Conservation (phyloP, 2,329 filamentous ascomycete genomes). For the Neopestalotiopsis rosae region DNA sequence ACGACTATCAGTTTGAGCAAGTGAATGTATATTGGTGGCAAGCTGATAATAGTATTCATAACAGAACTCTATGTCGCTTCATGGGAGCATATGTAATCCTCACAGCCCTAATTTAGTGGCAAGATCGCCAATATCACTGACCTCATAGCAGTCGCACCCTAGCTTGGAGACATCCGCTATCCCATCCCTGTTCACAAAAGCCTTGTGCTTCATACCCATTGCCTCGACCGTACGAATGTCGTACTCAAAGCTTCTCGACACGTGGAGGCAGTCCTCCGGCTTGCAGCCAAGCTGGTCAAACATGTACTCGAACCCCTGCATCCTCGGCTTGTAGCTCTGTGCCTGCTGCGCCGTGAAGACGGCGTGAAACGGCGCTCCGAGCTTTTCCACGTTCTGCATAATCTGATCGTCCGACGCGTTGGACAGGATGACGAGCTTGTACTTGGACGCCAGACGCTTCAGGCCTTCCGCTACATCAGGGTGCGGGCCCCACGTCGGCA, state of each 20-base stretch:
- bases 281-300: constrained; percentile 3
- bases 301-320: constrained; percentile 10
- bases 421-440: constrained; percentile 5
- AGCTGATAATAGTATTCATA: no score
- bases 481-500: neutral
- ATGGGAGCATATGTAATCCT: neutral
- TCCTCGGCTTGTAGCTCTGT: neutral
- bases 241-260: neutral
- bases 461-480: neutral
- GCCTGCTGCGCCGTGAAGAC: constrained; percentile 8
- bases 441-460: neutral
- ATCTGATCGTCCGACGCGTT: constrained; percentile 4
- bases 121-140: constrained; percentile 7
- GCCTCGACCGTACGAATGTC: neutral
- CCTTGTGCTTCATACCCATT: constrained; percentile 7
- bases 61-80: no score
- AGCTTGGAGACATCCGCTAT: neutral
- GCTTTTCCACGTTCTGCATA: constrained; percentile 7
- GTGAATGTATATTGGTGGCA: no score
- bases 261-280: neutral
- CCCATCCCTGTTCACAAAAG: constrained; percentile 2
- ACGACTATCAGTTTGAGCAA: no score
- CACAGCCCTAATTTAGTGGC: neutral
- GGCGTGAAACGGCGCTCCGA: neutral
- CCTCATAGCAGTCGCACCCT: neutral